Evolutionary conservation across 208 protist genomes (phyloP), one percentile per base, ranked within the genome.

Genomic region (Trypanosoma brucei): DNA sequence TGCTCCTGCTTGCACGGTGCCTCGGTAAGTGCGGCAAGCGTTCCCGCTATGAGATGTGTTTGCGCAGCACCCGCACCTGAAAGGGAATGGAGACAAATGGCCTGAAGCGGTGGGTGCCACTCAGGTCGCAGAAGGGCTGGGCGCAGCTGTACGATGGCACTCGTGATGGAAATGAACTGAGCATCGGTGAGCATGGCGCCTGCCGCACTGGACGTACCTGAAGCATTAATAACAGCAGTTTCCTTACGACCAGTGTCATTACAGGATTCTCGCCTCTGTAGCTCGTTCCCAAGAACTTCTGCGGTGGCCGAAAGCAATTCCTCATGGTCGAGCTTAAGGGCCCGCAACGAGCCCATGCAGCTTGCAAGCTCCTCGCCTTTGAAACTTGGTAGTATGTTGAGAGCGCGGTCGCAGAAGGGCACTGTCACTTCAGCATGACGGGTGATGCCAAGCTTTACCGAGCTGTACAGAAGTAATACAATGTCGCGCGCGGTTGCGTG

Each of bases 401-500:
- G 72, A 3, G 84, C 82, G 14, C 82, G 87, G 37, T 91, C 82
- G 59, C 84, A 93, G 45, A 93, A 72, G 45, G 76, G 79, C 3
- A 42, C 63, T 0, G 73, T 86, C 11, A 89, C 57, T 53, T 91
- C 81, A 0, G 74, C 55, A 37, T 78, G 76, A 14, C 75, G 83
- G 30, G 51, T 33, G 30, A 91, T 82, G 13, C 68, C 65, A 33
- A 95, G 80, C 63, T 79, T 86, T 30, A 86, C 88, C 42, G 85
- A 70, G 66, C 83, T 91, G 72, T 92, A 92, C 7, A 95, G 65
- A 11, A 75, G 63, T 30, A 90, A 66, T n/a, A 74, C 78, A 34
- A 92, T 79, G 36, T 95, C 88, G 6, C 73, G 81, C 45, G 85
- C 71, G 9, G 37, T 80, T 8, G 83, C 69, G 14, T 78, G 60